Base-by-base conservation (phyloP, 371 early-diverging fungal genomes). In the Globomyces sp. region DNA sequence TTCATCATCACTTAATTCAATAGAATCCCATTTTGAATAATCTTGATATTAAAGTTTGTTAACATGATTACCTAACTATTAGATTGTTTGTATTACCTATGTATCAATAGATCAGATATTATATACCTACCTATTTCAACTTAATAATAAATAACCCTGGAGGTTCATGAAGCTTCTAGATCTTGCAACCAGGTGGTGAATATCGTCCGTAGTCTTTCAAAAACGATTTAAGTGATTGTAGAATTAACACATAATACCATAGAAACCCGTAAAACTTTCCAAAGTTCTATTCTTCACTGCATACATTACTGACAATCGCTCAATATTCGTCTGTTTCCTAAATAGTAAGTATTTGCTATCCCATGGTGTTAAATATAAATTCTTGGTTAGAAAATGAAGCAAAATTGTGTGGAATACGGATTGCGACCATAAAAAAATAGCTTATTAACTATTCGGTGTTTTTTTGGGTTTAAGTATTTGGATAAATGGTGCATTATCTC, bases 21-120 rank as follows among this genome's bases (percentile, higher is more conserved):
- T 86, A 63, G 91, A 90, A 77, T 97, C 96, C 98, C 98, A 97
- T 80, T 95, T 94, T 75, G 91, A 89, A 76, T 96, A 96, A 63
- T 63, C 63, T 63, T 24, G 2, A 5, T 24, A 24, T 24, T 24
- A 24, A 24, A 24, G 24, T 24, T 24, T 24, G 24, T 24, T 24
- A 24, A 24, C 24, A 24, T 24, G 24, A 24, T 24, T 24, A 24
- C 24, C 0, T 24, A 24, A 24, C 24, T 24, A 24, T 24, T 24
- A 24, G 24, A 24, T 24, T 24, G 24, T 24, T 24, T 24, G 24
- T 24, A 24, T 24, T 24, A 24, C 24, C 24, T 24, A 24, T 24
- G 24, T 24, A 24, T 24, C 24, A 24, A 24, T 24, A 24, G 24
- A 24, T 24, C 24, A 24, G 24, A 24, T 24, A 24, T 24, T 24